Evolutionary conservation across 176 grass and related monocot genomes (phyloP).

Genomic region (bread wheat (Triticum aestivum)): DNA sequence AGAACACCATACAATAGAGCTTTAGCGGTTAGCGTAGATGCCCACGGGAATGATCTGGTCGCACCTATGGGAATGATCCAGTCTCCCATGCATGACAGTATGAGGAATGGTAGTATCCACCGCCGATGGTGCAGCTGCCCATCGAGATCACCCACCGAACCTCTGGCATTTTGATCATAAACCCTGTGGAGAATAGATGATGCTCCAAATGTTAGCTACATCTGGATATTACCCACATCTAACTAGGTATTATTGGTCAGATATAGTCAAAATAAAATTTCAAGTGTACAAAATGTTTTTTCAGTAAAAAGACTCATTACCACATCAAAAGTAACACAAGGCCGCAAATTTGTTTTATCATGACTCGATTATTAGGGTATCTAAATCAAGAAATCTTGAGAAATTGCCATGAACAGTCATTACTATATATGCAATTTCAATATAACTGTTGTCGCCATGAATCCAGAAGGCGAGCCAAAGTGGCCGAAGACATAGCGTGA

Average conservation of each 20-base stretch:
- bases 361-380: background rate
- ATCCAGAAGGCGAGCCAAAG: slow-evolving; percentile 78
- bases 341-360: background rate
- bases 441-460: no score
- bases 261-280: background rate
- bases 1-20: slow-evolving; percentile 78
- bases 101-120: slow-evolving; percentile 87
- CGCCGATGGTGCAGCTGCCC: slow-evolving; percentile 81
- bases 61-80: slow-evolving; percentile 36
- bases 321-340: background rate
- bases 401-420: no score
- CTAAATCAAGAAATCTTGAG: background rate
- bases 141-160: slow-evolving; percentile 86
- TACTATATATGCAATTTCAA: no score
- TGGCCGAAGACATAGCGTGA: slow-evolving; percentile 88
- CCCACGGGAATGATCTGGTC: slow-evolving; percentile 76
- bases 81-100: slow-evolving; percentile 50
- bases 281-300: no score
- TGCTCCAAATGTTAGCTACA: no score
- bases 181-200: no score
- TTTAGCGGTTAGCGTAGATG: slow-evolving; percentile 73
- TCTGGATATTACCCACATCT: background rate
- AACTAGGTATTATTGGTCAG: background rate
- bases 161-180: slow-evolving; percentile 54
- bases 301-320: background rate